Evolutionary conservation across 768 basidiomycete genomes (phyloP), one percentile per base, ranked within the genome.

Genomic region (Russula earlei): DNA sequence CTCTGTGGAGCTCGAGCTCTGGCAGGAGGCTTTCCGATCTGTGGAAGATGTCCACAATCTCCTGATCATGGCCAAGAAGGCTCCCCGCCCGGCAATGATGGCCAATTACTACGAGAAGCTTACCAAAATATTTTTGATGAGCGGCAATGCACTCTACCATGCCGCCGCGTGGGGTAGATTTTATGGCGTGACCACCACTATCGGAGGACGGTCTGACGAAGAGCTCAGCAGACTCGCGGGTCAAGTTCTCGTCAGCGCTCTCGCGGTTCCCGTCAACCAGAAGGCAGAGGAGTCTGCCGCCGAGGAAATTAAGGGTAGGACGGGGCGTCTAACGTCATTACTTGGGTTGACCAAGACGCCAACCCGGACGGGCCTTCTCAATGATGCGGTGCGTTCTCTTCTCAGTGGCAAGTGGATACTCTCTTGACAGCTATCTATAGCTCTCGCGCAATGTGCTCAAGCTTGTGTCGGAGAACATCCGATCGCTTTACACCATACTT

Each of bases 61-160:
- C 34, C 82, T 99, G 62, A 89, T 85, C 11, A 84, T 91, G 81
- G 87, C 88, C 27, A 95, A 95, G 70, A 95, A 93, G 71, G 83
- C 90, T 0, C 91, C 92, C 1, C 84, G 91, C 33, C 91, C 91
- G 0, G 79, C 85, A 12, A 95, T 97, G 92, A 97, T 98, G 94
- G 91, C 92, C 56, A 92, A 90, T 70, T 98, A 97, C 73, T 98
- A 98, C 72, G 93, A 97, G 70, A 97, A 98, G 72, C 82, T 97
- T 61, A 90, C 94, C 41, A 87, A 86, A 67, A 95, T 99, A 61
- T 99, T 97, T 77, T 77, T 94, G 65, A 95, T 93, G 76, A 91
- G 87, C 58, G 89, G 91, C 15, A 95, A 93, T 64, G 85, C 91
- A 4, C 75, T 99, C 14, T 98, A 92, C 73, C 95, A 98, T 67